phyloP scores from a whole-genome alignment of 1,139 yeast species.

The Saccharomycopsis hybrid region DNA sequence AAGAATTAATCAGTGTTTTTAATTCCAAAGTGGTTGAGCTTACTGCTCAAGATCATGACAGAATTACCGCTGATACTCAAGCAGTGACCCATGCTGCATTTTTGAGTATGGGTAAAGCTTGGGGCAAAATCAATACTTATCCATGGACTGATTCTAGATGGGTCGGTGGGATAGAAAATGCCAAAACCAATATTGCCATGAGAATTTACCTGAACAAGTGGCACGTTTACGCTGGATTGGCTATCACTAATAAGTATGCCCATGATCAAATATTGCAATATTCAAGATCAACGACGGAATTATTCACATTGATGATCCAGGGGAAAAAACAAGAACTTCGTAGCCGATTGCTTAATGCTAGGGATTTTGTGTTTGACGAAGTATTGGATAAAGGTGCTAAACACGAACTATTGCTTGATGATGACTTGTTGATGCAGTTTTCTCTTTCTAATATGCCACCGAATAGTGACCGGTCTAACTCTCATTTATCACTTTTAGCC shows the following conservation, averaged over 20 bases:
- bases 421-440: slow-evolving; percentile 69
- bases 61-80: slow-evolving; percentile 95
- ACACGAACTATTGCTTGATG: slow-evolving; percentile 61
- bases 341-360: slow-evolving; percentile 58
- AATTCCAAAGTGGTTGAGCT: slow-evolving; percentile 73
- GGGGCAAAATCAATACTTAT: slow-evolving; percentile 76
- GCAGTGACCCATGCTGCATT: slow-evolving; percentile 99
- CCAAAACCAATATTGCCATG: slow-evolving; percentile 86
- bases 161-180: slow-evolving; percentile 94
- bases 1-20: slow-evolving; percentile 60
- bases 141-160: slow-evolving; percentile 84
- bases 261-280: slow-evolving; percentile 88
- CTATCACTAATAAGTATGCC: slow-evolving; percentile 92
- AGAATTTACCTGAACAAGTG: slow-evolving; percentile 89
- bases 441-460: slow-evolving; percentile 75
- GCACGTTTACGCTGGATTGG: slow-evolving; percentile 98
- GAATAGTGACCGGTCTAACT: slow-evolving; percentile 58
- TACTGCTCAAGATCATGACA: slow-evolving; percentile 81
- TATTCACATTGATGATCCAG: slow-evolving; percentile 77
- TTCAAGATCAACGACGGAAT: slow-evolving; percentile 74
- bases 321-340: slow-evolving; percentile 53
- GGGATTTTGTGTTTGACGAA: slow-evolving; percentile 68
- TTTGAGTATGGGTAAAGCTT: slow-evolving; percentile 93
- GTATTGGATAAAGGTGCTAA: slow-evolving; percentile 30
- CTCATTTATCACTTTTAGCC: slow-evolving; percentile 80